Evolutionary conservation across 768 basidiomycete genomes (phyloP).

Genomic region (Rhodocollybia butyracea): DNA sequence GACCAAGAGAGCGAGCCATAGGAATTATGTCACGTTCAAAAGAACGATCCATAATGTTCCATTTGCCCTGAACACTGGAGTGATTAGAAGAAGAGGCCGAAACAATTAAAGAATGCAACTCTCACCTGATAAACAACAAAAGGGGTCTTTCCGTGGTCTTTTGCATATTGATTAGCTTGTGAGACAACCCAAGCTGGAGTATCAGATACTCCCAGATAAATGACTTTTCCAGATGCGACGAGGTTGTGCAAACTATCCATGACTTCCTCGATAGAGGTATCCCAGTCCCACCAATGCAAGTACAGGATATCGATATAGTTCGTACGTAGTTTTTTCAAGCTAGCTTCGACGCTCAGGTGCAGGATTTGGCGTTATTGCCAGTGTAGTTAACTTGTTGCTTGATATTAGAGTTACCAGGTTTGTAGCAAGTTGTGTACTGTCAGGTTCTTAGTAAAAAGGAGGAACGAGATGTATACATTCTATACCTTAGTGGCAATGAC

Average conservation of each 20-base stretch:
- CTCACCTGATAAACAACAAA: conserved; percentile 50
- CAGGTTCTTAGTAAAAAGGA: background rate
- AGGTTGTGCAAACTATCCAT: conserved; percentile 40
- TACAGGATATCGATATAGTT: conserved; percentile 22
- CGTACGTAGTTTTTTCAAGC: conserved; percentile 27
- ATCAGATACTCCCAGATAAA: conserved; percentile 31
- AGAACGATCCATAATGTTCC: conserved; percentile 33
- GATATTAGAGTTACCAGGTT: background rate
- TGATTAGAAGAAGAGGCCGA: too few relatives aligned
- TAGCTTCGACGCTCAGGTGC: conserved; percentile 27
- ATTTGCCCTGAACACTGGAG: too few relatives aligned
- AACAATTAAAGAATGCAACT: too few relatives aligned
- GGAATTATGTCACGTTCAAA: conserved; percentile 47
- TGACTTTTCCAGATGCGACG: conserved; percentile 42
- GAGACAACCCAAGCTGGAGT: conserved; percentile 39
- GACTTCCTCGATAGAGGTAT: conserved; percentile 6
- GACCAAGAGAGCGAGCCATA: conserved; percentile 24
- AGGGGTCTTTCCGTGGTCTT: conserved; percentile 37
- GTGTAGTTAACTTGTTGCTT: conserved; percentile 23
- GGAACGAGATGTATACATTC: background rate
- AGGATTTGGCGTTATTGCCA: conserved; percentile 37
- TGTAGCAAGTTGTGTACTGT: conserved; percentile 10
- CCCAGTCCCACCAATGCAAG: conserved; percentile 25
- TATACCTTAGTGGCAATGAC: conserved; percentile 34
- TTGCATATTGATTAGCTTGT: conserved; percentile 39